Base-by-base conservation (phyloP, 2,329 filamentous ascomycete genomes). In the Sporothrix pallida region DNA sequence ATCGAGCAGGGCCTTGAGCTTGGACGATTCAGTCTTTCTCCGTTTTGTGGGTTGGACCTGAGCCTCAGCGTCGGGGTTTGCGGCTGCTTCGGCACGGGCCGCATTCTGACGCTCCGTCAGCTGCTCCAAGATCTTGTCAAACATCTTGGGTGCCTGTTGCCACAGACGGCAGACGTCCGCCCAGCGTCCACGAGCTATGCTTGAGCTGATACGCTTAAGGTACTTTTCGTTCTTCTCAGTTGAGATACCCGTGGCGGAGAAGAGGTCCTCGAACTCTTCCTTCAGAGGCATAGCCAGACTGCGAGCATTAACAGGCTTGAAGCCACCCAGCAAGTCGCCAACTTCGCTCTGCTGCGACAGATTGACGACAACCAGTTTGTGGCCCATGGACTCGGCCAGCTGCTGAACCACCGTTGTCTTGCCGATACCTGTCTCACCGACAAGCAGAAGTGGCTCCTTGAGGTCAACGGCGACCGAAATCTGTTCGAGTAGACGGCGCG, bases 351-450 rank as follows among this genome's bases (percentile, higher is more conserved):
- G 97, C 80, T 99, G 97, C 0, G 96, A 99, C 80, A 99, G 82
- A 80, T 99, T 99, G 79, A 99, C 94, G 2, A 95, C 93, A 0
- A 94, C 92, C 13, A 99, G 87, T 78, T 93, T 97, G 79, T 94
- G 92, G 1, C 95, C 93, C 42, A 98, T 87, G 3, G 92, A 88
- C 74, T 92, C 91, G 0, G 96, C 94, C 73, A 99, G 86, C 80
- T 98, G 94, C 81, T 99, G 96, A 15, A 99, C 91, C 37, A 96
- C 93, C 0, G 96, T 97, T 0, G 96, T 99, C 83, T 99, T 99
- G 78, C 96, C 96, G 70, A 97, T 98, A 84, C 96, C 96, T 8
- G 96, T 99, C 84, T 99, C 96, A 80, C 96, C 96, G n/a, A 99
- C 96, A 42, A 99, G 89, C 20, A 99, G 84, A 1, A 97, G 89